phyloP scores from a whole-genome alignment of 2,329 filamentous ascomycete genomes.

The Emergomyces orientalis region DNA sequence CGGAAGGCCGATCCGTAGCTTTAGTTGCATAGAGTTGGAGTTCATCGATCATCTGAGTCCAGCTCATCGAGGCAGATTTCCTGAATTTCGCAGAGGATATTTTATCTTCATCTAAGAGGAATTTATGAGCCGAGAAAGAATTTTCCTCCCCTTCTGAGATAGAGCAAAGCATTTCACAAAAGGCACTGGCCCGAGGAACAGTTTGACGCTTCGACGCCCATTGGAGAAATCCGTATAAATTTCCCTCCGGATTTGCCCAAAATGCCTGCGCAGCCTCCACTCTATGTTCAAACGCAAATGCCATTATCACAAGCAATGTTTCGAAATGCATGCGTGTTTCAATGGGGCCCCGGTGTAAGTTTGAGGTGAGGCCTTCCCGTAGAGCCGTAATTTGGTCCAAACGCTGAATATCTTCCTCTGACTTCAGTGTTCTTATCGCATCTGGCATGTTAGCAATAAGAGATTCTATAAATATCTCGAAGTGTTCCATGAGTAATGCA shows the following conservation, averaged over 20 bases:
- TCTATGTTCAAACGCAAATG: constrained; percentile 80
- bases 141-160: constrained; percentile 75
- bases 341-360: constrained; percentile 32
- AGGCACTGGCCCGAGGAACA: constrained; percentile 89
- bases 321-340: constrained; percentile 57
- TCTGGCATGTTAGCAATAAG: constrained; percentile 96
- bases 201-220: constrained; percentile 96
- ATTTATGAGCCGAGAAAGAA: constrained; percentile 76
- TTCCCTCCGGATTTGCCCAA: constrained; percentile 86
- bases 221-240: constrained; percentile 86
- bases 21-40: constrained; percentile 73
- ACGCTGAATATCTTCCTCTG: constrained; percentile 77
- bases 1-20: constrained; percentile 60
- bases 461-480: constrained; percentile 81
- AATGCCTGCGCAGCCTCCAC: constrained; percentile 78
- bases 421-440: constrained; percentile 72
- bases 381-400: constrained; percentile 39
- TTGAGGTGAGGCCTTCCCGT: constrained; percentile 35
- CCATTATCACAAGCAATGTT: constrained; percentile 82
- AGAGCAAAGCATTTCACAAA: constrained; percentile 90
- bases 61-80: constrained; percentile 76
- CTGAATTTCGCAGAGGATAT: constrained; percentile 68
- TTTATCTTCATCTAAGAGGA: constrained; percentile 75
- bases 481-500: constrained; percentile 61
- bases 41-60: constrained; percentile 86